A percentile compares a stretch with the other conserved stretches of the same genome.
These are phyloP conservation scores for Magnaporthiopsis incrustans DNA, from an alignment of 2,329 filamentous ascomycete species.

Conservation along the genomic window DNA sequence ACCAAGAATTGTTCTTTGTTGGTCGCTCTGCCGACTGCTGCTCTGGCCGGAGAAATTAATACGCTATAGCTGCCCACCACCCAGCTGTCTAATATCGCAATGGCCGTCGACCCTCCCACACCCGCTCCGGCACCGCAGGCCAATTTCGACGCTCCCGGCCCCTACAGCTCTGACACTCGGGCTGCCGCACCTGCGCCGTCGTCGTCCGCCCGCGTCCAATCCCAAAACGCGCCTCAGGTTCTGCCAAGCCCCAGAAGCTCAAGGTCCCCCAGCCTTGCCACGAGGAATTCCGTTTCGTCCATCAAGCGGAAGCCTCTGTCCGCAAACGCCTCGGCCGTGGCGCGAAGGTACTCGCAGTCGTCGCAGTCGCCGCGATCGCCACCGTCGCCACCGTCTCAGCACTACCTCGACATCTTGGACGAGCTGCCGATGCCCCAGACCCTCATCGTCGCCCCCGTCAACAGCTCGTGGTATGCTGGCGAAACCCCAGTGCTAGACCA, in stretches of 20 bases:
- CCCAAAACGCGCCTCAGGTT: no score
- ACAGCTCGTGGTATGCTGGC: conserved; percentile 34
- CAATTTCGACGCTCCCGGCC: background rate
- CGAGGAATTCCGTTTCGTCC: conserved; percentile 18
- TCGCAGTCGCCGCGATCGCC: conserved; percentile 3
- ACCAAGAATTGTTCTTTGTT: background rate
- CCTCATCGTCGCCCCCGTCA: background rate
- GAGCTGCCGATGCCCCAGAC: conserved; percentile 39
- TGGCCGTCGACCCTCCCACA: background rate
- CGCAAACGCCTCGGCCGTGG: conserved; percentile 42
- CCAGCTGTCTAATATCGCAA: background rate
- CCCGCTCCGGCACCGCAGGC: background rate
- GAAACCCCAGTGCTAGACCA: conserved; percentile 58
- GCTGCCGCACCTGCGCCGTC: conserved; percentile 1
- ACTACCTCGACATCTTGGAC: conserved; percentile 26
- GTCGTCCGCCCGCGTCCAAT: background rate
- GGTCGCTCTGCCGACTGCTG: background rate
- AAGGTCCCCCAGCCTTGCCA: conserved; percentile 22
- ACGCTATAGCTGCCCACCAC: background rate
- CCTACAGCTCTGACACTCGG: conserved; percentile 4
- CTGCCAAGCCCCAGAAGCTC: conserved; percentile 21
- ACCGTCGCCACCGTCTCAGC: conserved; percentile 20
- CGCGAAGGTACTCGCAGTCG: conserved; percentile 35
- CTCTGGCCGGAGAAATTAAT: background rate
- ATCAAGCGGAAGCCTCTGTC: conserved; percentile 57